Percentiles rank a stretch among this genome's conserved stretches.
phyloP scores from a whole-genome alignment of 495 filamentous ascomycete genomes.

The Pyronema domesticum region DNA sequence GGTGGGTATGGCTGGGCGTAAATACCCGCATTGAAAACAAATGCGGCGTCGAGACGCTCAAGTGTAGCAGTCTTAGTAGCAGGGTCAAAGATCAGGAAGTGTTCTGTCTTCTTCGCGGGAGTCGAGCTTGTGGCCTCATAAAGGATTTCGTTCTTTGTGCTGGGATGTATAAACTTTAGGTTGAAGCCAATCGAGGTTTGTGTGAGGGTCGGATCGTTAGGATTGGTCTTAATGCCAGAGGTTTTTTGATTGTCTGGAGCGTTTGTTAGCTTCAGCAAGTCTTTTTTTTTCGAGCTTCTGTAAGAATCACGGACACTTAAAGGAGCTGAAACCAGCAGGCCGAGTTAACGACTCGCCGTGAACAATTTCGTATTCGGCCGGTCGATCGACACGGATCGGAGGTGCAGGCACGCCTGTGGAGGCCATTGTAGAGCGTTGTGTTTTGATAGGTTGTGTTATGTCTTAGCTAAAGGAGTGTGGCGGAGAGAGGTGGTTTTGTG shows the following conservation, averaged over 20 bases:
- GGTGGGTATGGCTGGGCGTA: slow-evolving; percentile 16
- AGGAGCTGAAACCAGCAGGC: background rate
- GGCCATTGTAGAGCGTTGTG: slow-evolving; percentile 2
- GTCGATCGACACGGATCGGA: slow-evolving; percentile 3
- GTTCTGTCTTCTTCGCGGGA: slow-evolving; percentile 14
- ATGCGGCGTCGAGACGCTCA: slow-evolving; percentile 19
- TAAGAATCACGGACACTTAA: slow-evolving; percentile 1
- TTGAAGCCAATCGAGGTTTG: background rate
- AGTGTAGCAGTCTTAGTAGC: slow-evolving; percentile 19
- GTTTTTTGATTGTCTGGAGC: slow-evolving; percentile 6
- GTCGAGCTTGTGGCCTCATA: slow-evolving; percentile 7
- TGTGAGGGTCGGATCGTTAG: background rate
- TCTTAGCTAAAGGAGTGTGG: too few relatives aligned
- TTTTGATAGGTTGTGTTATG: background rate
- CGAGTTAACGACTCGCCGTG: background rate
- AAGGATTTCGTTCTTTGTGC: background rate
- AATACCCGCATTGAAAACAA: slow-evolving; percentile 22
- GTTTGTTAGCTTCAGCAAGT: background rate
- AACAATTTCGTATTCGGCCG: background rate
- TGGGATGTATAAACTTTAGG: background rate
- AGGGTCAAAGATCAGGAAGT: slow-evolving; percentile 21
- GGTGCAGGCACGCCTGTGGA: background rate
- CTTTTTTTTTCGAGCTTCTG: background rate
- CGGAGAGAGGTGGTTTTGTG: too few relatives aligned
- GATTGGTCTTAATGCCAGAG: background rate